Conservation (phyloP, 805 yeast species). For the Candida mattraensis region DNA sequence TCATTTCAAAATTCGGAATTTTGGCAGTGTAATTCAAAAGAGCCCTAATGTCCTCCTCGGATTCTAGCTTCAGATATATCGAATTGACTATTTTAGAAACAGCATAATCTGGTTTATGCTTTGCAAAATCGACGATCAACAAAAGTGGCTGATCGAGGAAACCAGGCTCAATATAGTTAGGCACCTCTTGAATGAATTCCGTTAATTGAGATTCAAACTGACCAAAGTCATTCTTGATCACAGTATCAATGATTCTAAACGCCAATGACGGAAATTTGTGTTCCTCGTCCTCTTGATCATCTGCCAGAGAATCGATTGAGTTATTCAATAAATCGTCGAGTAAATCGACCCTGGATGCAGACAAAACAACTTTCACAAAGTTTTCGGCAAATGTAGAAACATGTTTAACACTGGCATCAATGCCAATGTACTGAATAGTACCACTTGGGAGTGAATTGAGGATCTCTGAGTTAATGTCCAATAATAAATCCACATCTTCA, state of each 20-base stretch:
- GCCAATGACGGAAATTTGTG: conserved; percentile 27
- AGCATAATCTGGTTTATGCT: conserved; percentile 21
- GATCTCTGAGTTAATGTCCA: conserved; percentile 24
- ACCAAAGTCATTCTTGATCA: conserved; percentile 25
- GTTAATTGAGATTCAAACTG: conserved; percentile 30
- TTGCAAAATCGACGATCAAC: conserved; percentile 32
- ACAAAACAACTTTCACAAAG: conserved; percentile 18
- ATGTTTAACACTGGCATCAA: conserved; percentile 12
- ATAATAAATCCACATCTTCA: conserved; percentile 20
- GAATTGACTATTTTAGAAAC: conserved; percentile 38
- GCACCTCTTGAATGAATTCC: conserved; percentile 36
- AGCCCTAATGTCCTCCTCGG: conserved; percentile 16
- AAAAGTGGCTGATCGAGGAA: conserved; percentile 34
- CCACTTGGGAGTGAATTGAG: conserved; percentile 26
- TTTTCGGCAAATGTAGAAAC: conserved; percentile 24
- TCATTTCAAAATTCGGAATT: conserved; percentile 21
- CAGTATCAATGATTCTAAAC: conserved; percentile 29
- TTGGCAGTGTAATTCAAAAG: conserved; percentile 10
- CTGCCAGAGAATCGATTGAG: conserved; percentile 29
- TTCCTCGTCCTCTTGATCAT: conserved; percentile 18
- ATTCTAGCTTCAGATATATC: conserved; percentile 31
- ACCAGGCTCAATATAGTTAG: conserved; percentile 32
- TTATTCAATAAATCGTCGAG: conserved; percentile 23
- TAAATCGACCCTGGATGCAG: no score
- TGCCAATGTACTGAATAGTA: conserved; percentile 17